Evolutionary conservation across 2,329 filamentous ascomycete species (phyloP).

Genomic region (Didymella exigua): DNA sequence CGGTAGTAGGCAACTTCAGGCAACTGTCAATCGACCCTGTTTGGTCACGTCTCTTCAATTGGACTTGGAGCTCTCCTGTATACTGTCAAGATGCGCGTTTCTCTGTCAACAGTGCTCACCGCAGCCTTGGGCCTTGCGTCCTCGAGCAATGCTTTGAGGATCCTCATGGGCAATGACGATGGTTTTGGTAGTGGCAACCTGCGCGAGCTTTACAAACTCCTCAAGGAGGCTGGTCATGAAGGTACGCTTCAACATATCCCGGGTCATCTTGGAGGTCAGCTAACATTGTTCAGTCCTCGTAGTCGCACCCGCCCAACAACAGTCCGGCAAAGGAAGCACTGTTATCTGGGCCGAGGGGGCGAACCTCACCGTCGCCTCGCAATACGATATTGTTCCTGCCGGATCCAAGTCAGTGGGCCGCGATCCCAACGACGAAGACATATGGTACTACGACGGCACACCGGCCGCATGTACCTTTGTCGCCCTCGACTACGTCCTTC

Average conservation of each 20-base stretch:
- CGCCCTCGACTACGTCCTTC: conserved; percentile 62
- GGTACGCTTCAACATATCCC: conserved; percentile 15
- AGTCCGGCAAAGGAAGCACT: conserved; percentile 55
- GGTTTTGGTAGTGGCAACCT: conserved; percentile 47
- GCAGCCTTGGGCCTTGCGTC: conserved; percentile 26
- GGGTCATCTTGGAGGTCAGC: not conserved
- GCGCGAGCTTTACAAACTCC: conserved; percentile 40
- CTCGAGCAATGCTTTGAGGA: conserved; percentile 35
- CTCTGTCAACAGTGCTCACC: conserved; percentile 20
- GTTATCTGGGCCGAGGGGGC: conserved; percentile 51
- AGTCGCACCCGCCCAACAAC: conserved; percentile 51
- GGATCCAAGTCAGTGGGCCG: conserved; percentile 57
- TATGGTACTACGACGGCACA: conserved; percentile 68
- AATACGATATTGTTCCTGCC: conserved; percentile 55
- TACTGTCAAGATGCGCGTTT: conserved; percentile 23
- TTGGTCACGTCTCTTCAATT: not conserved
- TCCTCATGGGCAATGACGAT: conserved; percentile 50
- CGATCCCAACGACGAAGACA: conserved; percentile 59
- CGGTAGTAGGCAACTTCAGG: not conserved
- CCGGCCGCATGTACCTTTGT: conserved; percentile 63
- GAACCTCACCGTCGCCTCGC: conserved; percentile 51
- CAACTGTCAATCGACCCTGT: not conserved
- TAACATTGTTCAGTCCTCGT: conserved; percentile 43
- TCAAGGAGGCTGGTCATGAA: conserved; percentile 38
- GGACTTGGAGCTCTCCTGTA: not conserved